Evolutionary conservation across 169 alveolate genomes (phyloP).

Genomic region (Plasmodium cynomolgi): DNA sequence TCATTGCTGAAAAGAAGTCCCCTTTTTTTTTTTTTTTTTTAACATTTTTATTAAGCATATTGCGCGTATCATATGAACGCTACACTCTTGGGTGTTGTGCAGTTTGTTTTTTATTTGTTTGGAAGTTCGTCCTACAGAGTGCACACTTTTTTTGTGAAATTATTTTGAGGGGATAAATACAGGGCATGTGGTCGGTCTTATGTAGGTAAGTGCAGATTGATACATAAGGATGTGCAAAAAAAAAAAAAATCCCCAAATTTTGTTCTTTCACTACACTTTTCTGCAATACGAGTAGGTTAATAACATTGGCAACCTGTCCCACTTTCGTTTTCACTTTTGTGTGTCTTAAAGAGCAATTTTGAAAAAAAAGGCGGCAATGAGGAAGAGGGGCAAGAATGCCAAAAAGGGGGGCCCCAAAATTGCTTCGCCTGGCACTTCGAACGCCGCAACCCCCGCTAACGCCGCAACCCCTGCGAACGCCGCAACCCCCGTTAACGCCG

Average conservation of each 20-base stretch:
- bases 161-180: background rate
- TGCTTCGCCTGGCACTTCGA: background rate
- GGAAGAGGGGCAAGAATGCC: background rate
- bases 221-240: background rate
- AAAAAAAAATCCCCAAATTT: background rate
- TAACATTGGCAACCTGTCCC: background rate
- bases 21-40: background rate
- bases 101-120: background rate
- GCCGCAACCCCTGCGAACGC: background rate
- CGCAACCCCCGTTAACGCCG: background rate
- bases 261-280: background rate
- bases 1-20: conserved; percentile 2
- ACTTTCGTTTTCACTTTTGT: background rate
- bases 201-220: background rate
- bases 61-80: background rate
- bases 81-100: background rate
- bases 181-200: background rate
- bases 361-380: background rate
- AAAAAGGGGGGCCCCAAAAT: background rate
- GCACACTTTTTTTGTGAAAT: background rate
- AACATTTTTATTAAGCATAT: background rate
- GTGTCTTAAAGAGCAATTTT: background rate
- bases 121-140: background rate
- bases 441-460: background rate
- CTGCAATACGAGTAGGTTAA: background rate